Evolutionary conservation across 306 rosid species (phyloP).

Genomic region (Glycine latifolia): DNA sequence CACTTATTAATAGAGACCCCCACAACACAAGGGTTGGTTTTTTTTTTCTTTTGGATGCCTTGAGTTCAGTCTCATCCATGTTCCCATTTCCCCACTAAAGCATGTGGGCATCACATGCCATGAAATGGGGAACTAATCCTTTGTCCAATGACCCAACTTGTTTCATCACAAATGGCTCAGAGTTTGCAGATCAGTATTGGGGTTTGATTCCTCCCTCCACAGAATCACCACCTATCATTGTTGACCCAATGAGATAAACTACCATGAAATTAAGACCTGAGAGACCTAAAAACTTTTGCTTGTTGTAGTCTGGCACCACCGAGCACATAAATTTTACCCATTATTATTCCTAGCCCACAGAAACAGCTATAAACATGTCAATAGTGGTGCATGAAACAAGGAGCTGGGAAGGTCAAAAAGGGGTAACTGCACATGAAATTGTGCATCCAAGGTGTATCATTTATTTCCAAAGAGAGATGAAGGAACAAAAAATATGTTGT

Average conservation of each 20-base stretch:
- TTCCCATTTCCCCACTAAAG: conserved; percentile 53
- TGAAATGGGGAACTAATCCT: conserved; percentile 39
- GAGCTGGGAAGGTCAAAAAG: too few relatives aligned
- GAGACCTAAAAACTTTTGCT: background rate
- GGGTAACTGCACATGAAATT: too few relatives aligned
- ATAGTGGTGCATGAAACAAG: too few relatives aligned
- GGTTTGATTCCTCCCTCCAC: conserved; percentile 32
- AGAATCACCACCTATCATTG: conserved; percentile 32
- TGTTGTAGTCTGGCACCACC: too few relatives aligned
- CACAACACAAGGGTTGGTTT: too few relatives aligned
- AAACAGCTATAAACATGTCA: too few relatives aligned
- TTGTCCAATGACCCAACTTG: conserved; percentile 16
- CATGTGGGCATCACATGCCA: conserved; percentile 69
- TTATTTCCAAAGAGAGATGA: conserved; percentile 37
- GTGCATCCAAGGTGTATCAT: conserved; percentile 20
- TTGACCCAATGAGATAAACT: conserved; percentile 47
- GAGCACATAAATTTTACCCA: too few relatives aligned
- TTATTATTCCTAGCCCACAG: too few relatives aligned
- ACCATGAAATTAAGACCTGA: background rate
- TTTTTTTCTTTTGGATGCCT: background rate
- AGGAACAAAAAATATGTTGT: background rate
- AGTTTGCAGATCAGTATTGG: conserved; percentile 43
- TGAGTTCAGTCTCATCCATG: conserved; percentile 49
- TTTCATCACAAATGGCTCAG: conserved; percentile 38
- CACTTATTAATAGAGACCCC: background rate